Percentiles rank a stretch among this genome's conserved stretches.
These are phyloP conservation scores for Rosa rugosa DNA, from an alignment of 306 rosid species.

Conservation along the genomic window DNA sequence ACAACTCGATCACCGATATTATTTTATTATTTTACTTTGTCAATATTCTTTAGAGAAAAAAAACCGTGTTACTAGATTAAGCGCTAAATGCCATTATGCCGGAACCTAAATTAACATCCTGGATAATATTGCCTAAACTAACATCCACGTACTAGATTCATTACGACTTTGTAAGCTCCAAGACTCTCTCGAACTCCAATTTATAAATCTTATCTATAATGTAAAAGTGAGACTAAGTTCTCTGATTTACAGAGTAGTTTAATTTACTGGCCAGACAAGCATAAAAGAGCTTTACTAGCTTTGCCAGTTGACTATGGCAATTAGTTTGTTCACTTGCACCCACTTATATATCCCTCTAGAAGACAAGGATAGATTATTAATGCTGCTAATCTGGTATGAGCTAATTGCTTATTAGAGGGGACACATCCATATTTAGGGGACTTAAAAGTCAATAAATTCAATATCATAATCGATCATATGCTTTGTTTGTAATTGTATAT, in stretches of 20 bases:
- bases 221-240: neutral
- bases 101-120: too few species aligned
- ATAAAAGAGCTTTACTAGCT: neutral
- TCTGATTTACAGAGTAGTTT: neutral
- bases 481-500: neutral
- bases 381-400: neutral
- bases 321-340: neutral
- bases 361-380: neutral
- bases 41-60: too few species aligned
- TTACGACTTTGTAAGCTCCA: neutral
- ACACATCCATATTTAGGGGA: neutral
- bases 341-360: neutral
- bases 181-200: neutral
- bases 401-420: neutral
- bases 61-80: too few species aligned
- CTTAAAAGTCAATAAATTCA: conserved; percentile 11
- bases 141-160: too few species aligned
- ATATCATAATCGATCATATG: neutral
- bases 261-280: neutral
- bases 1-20: too few species aligned
- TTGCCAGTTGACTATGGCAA: neutral
- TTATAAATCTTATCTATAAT: neutral
- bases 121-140: too few species aligned
- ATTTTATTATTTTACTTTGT: too few species aligned
- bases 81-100: too few species aligned